Evolutionary conservation across 495 filamentous ascomycete genomes (phyloP).

Genomic region (Neurospora intermedia): DNA sequence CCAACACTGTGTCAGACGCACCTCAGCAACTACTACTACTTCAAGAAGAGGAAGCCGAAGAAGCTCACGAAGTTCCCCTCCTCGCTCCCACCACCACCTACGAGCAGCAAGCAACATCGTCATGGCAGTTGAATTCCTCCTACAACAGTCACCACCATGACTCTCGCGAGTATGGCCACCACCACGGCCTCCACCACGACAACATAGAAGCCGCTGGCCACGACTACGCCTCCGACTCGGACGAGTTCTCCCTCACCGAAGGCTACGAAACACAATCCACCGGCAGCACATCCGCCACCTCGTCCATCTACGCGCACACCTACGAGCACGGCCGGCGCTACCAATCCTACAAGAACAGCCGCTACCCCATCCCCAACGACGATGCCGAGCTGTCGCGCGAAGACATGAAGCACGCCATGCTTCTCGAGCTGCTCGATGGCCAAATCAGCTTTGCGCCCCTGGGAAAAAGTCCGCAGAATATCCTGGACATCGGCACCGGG

Average conservation of each 20-base stretch:
- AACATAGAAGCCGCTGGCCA: constrained; percentile 14
- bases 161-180: background rate
- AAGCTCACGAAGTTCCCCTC: background rate
- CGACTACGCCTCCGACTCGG: constrained; percentile 9
- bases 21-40: background rate
- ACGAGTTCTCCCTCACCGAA: constrained; percentile 22
- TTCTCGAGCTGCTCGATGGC: constrained; percentile 29
- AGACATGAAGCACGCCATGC: constrained; percentile 34
- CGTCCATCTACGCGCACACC: constrained; percentile 30
- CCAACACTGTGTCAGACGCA: background rate
- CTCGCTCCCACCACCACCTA: background rate
- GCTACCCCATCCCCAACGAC: constrained; percentile 48
- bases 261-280: constrained; percentile 13
- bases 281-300: constrained; percentile 29
- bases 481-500: constrained; percentile 44
- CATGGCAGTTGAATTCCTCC: background rate
- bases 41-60: background rate
- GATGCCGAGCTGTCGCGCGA: constrained; percentile 39
- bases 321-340: constrained; percentile 50
- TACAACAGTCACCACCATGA: background rate
- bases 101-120: background rate
- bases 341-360: constrained; percentile 42
- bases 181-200: background rate
- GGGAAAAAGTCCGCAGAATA: constrained; percentile 26
- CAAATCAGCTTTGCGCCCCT: constrained; percentile 30